Conservation (phyloP, 2,329 filamentous ascomycete genomes). For the Microsporum canis region DNA sequence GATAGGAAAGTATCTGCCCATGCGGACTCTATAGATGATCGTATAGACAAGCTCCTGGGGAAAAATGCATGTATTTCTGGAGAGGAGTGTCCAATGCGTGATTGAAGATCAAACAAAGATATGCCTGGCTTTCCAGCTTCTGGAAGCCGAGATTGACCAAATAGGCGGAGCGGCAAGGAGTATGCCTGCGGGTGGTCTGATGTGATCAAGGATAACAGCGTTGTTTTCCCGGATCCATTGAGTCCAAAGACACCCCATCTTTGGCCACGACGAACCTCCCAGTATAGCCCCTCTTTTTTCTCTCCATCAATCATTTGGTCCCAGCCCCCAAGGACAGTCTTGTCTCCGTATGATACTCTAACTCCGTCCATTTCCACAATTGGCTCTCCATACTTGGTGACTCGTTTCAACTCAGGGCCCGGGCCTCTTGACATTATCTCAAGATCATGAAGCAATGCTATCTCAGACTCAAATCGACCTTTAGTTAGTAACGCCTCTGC, state of each 20-base stretch:
- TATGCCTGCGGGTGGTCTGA: conserved; percentile 96
- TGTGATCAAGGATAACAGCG: conserved; percentile 78
- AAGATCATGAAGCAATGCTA: conserved; percentile 10
- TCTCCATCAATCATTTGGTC: conserved; percentile 43
- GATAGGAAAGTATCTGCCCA: conserved; percentile 81
- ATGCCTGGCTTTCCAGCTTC: conserved; percentile 60
- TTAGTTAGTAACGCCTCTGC: conserved; percentile 4
- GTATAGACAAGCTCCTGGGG: conserved; percentile 61
- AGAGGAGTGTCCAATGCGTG: conserved; percentile 80
- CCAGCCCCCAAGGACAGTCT: conserved; percentile 73
- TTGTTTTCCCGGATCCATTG: conserved; percentile 93
- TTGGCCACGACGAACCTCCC: conserved; percentile 72
- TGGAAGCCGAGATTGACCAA: conserved; percentile 70
- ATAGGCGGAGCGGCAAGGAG: conserved; percentile 73
- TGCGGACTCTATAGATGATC: conserved; percentile 68
- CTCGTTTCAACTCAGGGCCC: neutral
- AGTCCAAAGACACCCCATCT: conserved; percentile 88
- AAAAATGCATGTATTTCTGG: conserved; percentile 93
- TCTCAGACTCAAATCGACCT: conserved; percentile 14
- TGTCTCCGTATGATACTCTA: conserved; percentile 65
- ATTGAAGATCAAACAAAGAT: conserved; percentile 86
- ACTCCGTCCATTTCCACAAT: conserved; percentile 83
- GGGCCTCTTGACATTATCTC: conserved; percentile 2
- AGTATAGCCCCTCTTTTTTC: conserved; percentile 55
- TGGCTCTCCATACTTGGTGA: conserved; percentile 45